Evolutionary conservation across 495 filamentous ascomycete species (phyloP), one percentile per base, ranked within the genome.

Genomic region (Aeminium ludgeri): DNA sequence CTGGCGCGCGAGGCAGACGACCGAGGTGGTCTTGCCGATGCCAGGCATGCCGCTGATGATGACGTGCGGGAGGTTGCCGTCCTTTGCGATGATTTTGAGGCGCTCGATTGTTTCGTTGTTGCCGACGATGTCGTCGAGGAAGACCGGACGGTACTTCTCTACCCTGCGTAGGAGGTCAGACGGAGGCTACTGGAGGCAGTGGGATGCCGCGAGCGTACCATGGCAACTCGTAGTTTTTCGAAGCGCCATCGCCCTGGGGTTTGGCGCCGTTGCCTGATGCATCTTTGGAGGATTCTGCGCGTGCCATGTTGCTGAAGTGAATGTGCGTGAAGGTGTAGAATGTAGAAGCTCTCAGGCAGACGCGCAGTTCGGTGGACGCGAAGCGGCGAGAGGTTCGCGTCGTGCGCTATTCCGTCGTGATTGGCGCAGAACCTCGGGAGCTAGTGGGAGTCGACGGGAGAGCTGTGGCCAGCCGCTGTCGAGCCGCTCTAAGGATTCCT

Each of bases 11-110:
- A 99, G 76, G 51, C 91, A 96, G 36, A 96, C 62, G 20, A 99
- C 75, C 23, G 86, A 95, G 6, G 89, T 96, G 7, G 89, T 99
- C 70, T 99, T 99, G 65, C 89, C 89, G 58, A 96, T 99, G 55
- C 89, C 89, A 6, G 89, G 89, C 89, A 94, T 95, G 45, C 89
- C 89, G 7, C 86, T 94, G 54, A 99, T 99, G 60, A 99, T 99
- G 56, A 99, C 67, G 61, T 99, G 89, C 5, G 89, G 89, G 83
- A 99, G 94, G 63, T 99, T 99, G 51, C 89, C 89, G 67, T 99
- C 89, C 60, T 86, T 89, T 13, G 91, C 86, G 50, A 99, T 99
- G 51, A 99, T 96, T 59, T 99, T 96, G 50, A 99, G 66, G 15
- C 89, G 81, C 60, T 95, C 91, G 51, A 99, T 78, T 0, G 89